phyloP scores from a whole-genome alignment of 352 stramenopile genomes.

The Phytophthora meadii region DNA sequence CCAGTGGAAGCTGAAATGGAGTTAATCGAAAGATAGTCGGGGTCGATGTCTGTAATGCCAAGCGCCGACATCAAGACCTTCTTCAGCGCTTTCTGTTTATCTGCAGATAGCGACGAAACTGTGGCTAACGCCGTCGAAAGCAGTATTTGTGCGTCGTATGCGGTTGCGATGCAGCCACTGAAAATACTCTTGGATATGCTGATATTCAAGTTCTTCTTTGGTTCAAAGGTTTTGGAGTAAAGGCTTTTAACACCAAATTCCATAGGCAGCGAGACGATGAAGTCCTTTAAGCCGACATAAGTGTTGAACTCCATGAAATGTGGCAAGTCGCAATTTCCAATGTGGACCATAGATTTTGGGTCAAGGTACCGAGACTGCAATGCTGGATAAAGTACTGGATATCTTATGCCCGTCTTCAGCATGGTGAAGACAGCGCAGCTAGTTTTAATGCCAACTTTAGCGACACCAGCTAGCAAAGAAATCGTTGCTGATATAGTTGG shows the following conservation, averaged over 20 bases:
- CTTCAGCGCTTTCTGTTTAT: neutral
- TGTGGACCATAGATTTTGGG: neutral
- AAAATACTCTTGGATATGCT: neutral
- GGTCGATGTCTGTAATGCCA: slow-evolving; percentile 8
- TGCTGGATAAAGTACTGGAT: neutral
- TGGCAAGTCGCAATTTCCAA: slow-evolving; percentile 2
- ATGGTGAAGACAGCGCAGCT: neutral
- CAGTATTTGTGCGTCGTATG: neutral
- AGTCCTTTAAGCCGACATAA: neutral
- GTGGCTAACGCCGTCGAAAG: slow-evolving; percentile 3
- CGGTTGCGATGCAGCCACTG: slow-evolving; percentile 7
- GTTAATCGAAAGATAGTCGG: slow-evolving; percentile 9
- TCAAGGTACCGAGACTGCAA: neutral
- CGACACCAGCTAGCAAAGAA: too few relatives aligned
- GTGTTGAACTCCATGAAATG: slow-evolving; percentile 12
- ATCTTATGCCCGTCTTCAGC: neutral
- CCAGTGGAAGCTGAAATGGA: neutral
- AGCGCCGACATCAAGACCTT: slow-evolving; percentile 9
- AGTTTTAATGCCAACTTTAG: too few relatives aligned
- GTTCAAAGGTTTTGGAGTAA: too few relatives aligned
- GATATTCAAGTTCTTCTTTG: too few relatives aligned
- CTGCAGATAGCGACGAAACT: neutral
- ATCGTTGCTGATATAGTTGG: too few relatives aligned
- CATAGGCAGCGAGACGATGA: neutral
- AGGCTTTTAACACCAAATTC: neutral